Evolutionary conservation across 768 basidiomycete species (phyloP).

Genomic region (Lyophyllum semitale): DNA sequence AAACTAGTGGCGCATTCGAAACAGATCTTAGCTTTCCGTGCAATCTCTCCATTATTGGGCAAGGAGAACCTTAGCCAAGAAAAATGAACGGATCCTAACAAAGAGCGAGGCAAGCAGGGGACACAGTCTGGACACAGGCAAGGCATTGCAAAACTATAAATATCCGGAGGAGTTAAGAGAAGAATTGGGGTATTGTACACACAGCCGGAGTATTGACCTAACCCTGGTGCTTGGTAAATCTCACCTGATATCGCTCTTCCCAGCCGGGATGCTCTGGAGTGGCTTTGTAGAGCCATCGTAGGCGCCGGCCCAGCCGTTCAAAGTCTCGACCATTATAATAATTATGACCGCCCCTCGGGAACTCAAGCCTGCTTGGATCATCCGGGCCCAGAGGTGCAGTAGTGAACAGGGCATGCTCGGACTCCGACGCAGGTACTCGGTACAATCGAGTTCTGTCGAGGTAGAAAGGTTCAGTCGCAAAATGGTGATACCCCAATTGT

Average conservation of each 20-base stretch:
- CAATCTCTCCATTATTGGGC: too few relatives aligned
- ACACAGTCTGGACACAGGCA: too few relatives aligned
- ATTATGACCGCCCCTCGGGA: slow-evolving; percentile 62
- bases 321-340: slow-evolving; percentile 61
- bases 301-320: slow-evolving; percentile 44
- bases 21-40: too few relatives aligned
- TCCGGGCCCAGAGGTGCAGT: slow-evolving; percentile 22
- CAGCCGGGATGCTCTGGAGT: slow-evolving; percentile 36
- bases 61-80: too few relatives aligned
- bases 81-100: too few relatives aligned
- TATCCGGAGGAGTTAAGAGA: neutral
- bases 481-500: slow-evolving; percentile 54
- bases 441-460: slow-evolving; percentile 49
- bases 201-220: neutral
- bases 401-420: slow-evolving; percentile 48
- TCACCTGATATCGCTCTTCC: slow-evolving; percentile 41
- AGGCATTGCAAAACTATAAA: neutral
- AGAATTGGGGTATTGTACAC: neutral
- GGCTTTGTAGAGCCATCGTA: slow-evolving; percentile 43
- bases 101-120: too few relatives aligned
- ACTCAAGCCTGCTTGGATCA: slow-evolving; percentile 21
- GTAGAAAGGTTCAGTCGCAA: slow-evolving; percentile 49
- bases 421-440: slow-evolving; percentile 44
- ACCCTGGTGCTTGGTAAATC: neutral
- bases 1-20: too few relatives aligned